Base-by-base conservation (phyloP, 2,329 filamentous ascomycete species). In the Calonectria honghensis region DNA sequence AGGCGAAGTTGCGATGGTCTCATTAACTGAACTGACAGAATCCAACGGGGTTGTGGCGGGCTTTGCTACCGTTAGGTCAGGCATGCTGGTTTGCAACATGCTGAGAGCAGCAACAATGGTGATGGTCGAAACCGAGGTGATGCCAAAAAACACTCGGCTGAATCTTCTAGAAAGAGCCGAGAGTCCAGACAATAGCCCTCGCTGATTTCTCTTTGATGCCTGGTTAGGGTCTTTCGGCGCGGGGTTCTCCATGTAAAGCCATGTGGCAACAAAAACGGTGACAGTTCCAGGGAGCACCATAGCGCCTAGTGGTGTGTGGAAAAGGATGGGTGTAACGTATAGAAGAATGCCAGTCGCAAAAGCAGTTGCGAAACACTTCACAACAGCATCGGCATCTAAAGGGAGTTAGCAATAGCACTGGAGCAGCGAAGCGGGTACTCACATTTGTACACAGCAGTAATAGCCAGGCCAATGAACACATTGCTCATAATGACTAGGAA, bases 351-450 rank as follows among this genome's bases (percentile, higher is more conserved):
- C 57, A 20, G 57, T 63, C 24, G 57, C 57, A 29, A 63, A 63
- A 39, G 57, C 57, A 6, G 57, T 63, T 6, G 57, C 57, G n/a
- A 63, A 41, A 29, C 57, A 63, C 41, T 63, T 63, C n/a, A 63
- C 57, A 1, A 63, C 57, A 13, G 57, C 57, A 32, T 63, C 57
- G 32, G 57, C 57, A 29, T 63, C 57, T 63, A 20, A 20, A 29
- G 6, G 11, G 20, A 16, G 32, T 63, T 27, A 63, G 35, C 6
- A 13, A 41, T 3, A 4, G 14, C 32, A 9, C 1, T 6, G 24
- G 18, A 39, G 20, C 13, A n/a, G 32, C 7, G 24, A 29, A 16
- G n/a, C 35, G 14, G 20, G 11, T 39, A 7, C 57, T 41, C 20
- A 63, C 57, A 63, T 41, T 41, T 63, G 14, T 63, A 63, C 10